These are phyloP conservation scores for Physocladia obscura DNA, from an alignment of 192 early-diverging fungal genomes.

Conservation along the genomic window DNA sequence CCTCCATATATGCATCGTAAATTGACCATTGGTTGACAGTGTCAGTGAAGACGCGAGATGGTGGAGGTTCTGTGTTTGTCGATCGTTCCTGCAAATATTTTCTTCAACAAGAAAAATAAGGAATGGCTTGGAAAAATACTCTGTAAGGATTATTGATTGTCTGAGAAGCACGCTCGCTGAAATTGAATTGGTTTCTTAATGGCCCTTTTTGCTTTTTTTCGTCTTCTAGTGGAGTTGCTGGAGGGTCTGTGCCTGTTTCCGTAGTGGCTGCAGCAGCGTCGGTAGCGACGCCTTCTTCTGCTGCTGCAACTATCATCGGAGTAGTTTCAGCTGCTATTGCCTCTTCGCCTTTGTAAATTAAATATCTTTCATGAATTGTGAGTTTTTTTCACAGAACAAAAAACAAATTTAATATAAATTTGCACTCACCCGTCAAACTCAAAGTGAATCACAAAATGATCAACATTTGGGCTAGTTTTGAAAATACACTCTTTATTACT, in stretches of 20 bases:
- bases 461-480: slow-evolving; percentile 61
- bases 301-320: too few relatives aligned
- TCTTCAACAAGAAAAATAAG: not conserved
- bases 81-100: slow-evolving; percentile 44
- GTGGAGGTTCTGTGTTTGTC: slow-evolving; percentile 67
- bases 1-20: slow-evolving; percentile 64
- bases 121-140: slow-evolving; percentile 24
- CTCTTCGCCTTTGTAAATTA: slow-evolving; percentile 45
- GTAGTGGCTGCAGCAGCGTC: slow-evolving; percentile 17
- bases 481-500: slow-evolving; percentile 57
- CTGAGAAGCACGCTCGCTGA: slow-evolving; percentile 59
- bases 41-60: slow-evolving; percentile 48
- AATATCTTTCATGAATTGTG: slow-evolving; percentile 38
- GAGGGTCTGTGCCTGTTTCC: slow-evolving; percentile 23
- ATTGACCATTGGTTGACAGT: slow-evolving; percentile 67
- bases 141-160: slow-evolving; percentile 62
- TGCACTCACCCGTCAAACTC: slow-evolving; percentile 60
- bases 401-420: not conserved
- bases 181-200: slow-evolving; percentile 64
- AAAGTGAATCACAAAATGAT: slow-evolving; percentile 61
- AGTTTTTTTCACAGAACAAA: not conserved
- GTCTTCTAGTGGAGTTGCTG: slow-evolving; percentile 34
- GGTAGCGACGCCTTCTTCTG: slow-evolving; percentile 23
- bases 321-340: slow-evolving; percentile 24
- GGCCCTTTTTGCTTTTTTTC: slow-evolving; percentile 50